Evolutionary conservation across 768 basidiomycete genomes (phyloP).

Genomic region (Cubamyces sp.): DNA sequence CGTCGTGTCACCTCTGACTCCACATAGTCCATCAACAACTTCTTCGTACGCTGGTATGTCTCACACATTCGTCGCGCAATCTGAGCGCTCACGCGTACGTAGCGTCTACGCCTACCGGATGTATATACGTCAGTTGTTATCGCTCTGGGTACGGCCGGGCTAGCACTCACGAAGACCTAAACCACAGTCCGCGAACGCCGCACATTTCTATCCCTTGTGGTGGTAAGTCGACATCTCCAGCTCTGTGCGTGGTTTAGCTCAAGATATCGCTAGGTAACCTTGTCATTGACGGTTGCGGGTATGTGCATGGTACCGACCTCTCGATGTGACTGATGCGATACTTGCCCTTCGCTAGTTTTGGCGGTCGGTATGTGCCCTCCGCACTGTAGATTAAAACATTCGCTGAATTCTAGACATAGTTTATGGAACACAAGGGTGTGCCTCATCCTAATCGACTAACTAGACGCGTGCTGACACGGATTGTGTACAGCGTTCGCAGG

Average conservation of each 20-base stretch:
- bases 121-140: background rate
- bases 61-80: background rate
- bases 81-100: background rate
- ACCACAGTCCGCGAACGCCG: background rate
- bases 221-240: background rate
- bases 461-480: too few relatives aligned
- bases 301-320: background rate
- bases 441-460: background rate
- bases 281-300: background rate
- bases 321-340: background rate
- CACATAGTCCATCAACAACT: constrained; percentile 2
- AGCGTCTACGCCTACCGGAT: constrained; percentile 8
- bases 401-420: background rate
- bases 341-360: background rate
- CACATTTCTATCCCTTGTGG: background rate
- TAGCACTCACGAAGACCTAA: background rate
- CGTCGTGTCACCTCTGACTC: background rate
- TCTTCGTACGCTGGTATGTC: constrained; percentile 3
- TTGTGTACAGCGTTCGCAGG: background rate
- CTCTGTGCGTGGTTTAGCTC: background rate
- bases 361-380: background rate
- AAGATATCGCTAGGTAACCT: background rate
- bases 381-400: background rate
- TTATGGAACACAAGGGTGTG: constrained; percentile 7
- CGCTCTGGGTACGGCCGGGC: too few relatives aligned